Conservation (phyloP, 495 filamentous ascomycete species). For the Stereocaulon alpinum region DNA sequence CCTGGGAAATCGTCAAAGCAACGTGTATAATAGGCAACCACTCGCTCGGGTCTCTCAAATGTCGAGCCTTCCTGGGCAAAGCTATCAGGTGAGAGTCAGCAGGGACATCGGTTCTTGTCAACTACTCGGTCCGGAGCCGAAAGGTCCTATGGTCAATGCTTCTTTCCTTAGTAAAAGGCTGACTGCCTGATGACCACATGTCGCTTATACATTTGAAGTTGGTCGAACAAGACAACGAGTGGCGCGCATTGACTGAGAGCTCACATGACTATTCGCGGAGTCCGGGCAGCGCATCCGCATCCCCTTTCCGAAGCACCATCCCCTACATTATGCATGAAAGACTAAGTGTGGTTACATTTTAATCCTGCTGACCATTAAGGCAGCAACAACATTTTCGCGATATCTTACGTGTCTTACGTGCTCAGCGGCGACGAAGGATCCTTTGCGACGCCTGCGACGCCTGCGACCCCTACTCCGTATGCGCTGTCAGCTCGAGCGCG, state of each 20-base stretch:
- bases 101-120: not conserved
- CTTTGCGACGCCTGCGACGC: not conserved
- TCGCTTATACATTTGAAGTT: conserved; percentile 9
- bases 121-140: not conserved
- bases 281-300: conserved; percentile 5
- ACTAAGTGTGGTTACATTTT: not conserved
- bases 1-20: not conserved
- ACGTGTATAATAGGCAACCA: not conserved
- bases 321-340: not conserved
- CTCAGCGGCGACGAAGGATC: not conserved
- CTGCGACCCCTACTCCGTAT: not conserved
- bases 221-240: conserved; percentile 9
- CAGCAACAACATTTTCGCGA: not conserved
- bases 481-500: not conserved
- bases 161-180: conserved; percentile 5
- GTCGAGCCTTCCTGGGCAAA: not conserved
- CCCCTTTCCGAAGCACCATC: not conserved
- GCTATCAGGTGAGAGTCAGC: conserved; percentile 1
- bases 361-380: conserved; percentile 3
- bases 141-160: not conserved
- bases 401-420: not conserved
- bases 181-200: conserved; percentile 7
- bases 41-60: not conserved
- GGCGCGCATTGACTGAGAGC: conserved; percentile 11
- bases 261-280: conserved; percentile 11